phyloP scores from a whole-genome alignment of 495 filamentous ascomycete species.

The Apodospora peruviana region DNA sequence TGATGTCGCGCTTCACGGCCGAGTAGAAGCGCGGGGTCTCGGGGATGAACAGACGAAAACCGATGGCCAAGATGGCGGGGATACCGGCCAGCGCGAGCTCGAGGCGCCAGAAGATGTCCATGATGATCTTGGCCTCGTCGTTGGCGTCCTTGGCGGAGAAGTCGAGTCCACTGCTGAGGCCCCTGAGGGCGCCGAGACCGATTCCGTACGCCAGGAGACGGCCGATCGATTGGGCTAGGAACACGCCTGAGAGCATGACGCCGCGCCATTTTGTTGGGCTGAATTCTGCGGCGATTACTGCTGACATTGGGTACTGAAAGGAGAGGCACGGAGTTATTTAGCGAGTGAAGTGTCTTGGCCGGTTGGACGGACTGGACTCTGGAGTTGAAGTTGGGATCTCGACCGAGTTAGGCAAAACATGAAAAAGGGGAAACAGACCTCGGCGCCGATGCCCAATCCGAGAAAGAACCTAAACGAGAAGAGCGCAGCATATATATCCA shows the following conservation, averaged over 20 bases:
- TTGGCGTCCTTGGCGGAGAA: constrained; percentile 13
- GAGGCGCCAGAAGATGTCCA: constrained; percentile 53
- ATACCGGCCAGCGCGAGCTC: constrained; percentile 56
- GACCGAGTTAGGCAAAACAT: too few species aligned
- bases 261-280: constrained; percentile 52
- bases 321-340: not conserved
- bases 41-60: constrained; percentile 56
- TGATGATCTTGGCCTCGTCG: constrained; percentile 39
- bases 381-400: too few species aligned
- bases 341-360: not conserved
- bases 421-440: constrained; percentile 7
- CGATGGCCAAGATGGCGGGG: constrained; percentile 53
- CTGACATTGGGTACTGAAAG: constrained; percentile 31
- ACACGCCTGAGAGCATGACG: constrained; percentile 61
- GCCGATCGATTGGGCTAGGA: constrained; percentile 61
- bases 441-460: constrained; percentile 47
- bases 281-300: constrained; percentile 60
- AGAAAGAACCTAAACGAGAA: constrained; percentile 22
- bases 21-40: constrained; percentile 50
- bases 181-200: constrained; percentile 42
- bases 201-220: constrained; percentile 50
- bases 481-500: not conserved
- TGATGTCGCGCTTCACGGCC: constrained; percentile 8
- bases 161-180: constrained; percentile 5
- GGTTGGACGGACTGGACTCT: too few species aligned